Percentiles rank a stretch among this genome's conserved stretches.
These are phyloP conservation scores for Tympanopsis confertula DNA, from an alignment of 2,329 filamentous ascomycete species.

Conservation along the genomic window DNA sequence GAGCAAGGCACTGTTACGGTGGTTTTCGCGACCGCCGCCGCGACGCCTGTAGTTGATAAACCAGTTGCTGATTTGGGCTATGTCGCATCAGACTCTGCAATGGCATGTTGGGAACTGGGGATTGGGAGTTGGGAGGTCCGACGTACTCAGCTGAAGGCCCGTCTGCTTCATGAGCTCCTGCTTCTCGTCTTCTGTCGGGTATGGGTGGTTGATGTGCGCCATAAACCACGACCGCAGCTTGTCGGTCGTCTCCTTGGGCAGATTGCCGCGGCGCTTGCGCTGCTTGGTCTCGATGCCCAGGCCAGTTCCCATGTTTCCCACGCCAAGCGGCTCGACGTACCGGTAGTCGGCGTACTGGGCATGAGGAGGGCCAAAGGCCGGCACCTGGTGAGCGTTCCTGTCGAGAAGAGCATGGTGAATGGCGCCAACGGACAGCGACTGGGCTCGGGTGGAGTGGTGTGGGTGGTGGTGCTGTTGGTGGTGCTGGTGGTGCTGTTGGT, in stretches of 20 bases:
- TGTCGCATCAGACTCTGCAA: neutral
- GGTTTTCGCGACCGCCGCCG: neutral
- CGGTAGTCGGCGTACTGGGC: neutral
- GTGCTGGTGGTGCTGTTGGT: slow-evolving; percentile 14
- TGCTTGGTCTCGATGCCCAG: slow-evolving; percentile 33
- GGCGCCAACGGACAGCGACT: slow-evolving; percentile 32
- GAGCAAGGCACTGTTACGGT: slow-evolving; percentile 40
- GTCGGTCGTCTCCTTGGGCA: slow-evolving; percentile 83
- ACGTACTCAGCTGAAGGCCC: too few species aligned
- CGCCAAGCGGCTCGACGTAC: slow-evolving; percentile 29
- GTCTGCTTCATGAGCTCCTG: slow-evolving; percentile 68
- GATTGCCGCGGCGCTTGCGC: slow-evolving; percentile 64
- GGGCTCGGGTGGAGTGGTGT: slow-evolving; percentile 29
- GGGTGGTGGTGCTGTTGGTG: slow-evolving; percentile 23
- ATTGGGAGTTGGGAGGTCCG: neutral
- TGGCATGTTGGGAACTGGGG: neutral
- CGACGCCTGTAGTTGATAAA: slow-evolving; percentile 68
- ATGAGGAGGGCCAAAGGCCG: slow-evolving; percentile 19
- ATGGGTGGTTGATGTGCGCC: slow-evolving; percentile 67
- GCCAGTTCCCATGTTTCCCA: slow-evolving; percentile 24
- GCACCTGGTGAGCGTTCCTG: slow-evolving; percentile 9
- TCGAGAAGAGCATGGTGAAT: slow-evolving; percentile 28
- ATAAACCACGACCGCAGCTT: slow-evolving; percentile 71
- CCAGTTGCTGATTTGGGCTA: slow-evolving; percentile 61
- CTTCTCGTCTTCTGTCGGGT: slow-evolving; percentile 81